phyloP scores from a whole-genome alignment of 768 basidiomycete genomes.

The Pleurotus giganteus region DNA sequence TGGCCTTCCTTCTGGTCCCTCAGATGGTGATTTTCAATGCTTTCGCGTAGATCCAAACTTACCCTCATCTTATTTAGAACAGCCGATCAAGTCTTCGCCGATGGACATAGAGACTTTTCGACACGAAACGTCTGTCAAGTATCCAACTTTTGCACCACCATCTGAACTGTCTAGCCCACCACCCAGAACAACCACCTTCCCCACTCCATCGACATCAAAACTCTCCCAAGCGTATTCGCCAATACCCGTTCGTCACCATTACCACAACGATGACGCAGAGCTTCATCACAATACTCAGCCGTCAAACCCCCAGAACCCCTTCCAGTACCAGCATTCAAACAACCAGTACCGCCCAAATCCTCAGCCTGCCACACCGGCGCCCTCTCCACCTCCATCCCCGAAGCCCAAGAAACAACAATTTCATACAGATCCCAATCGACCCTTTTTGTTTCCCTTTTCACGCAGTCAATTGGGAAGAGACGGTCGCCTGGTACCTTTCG shows the following conservation, averaged over 20 bases:
- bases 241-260: constrained; percentile 91
- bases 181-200: constrained; percentile 20
- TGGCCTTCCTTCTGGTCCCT: constrained; percentile 62
- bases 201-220: constrained; percentile 48
- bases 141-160: constrained; percentile 86
- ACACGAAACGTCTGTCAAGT: constrained; percentile 90
- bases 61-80: constrained; percentile 30
- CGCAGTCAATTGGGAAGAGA: constrained; percentile 50
- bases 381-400: constrained; percentile 76
- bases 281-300: constrained; percentile 39
- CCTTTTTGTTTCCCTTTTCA: constrained; percentile 96
- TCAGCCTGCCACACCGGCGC: constrained; percentile 87
- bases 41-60: constrained; percentile 7
- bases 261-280: constrained; percentile 80
- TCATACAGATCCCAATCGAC: constrained; percentile 92
- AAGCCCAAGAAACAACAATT: constrained; percentile 99
- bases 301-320: constrained; percentile 24
- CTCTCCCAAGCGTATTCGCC: constrained; percentile 91
- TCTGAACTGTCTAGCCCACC: constrained; percentile 33
- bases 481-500: constrained; percentile 82
- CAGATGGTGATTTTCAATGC: constrained; percentile 27
- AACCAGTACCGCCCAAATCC: constrained; percentile 41
- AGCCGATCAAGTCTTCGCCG: constrained; percentile 85
- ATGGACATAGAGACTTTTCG: constrained; percentile 88
- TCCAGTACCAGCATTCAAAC: constrained; percentile 15